Base-by-base conservation (phyloP, 2,329 filamentous ascomycete genomes). In the Drechslerella dactyloides region DNA sequence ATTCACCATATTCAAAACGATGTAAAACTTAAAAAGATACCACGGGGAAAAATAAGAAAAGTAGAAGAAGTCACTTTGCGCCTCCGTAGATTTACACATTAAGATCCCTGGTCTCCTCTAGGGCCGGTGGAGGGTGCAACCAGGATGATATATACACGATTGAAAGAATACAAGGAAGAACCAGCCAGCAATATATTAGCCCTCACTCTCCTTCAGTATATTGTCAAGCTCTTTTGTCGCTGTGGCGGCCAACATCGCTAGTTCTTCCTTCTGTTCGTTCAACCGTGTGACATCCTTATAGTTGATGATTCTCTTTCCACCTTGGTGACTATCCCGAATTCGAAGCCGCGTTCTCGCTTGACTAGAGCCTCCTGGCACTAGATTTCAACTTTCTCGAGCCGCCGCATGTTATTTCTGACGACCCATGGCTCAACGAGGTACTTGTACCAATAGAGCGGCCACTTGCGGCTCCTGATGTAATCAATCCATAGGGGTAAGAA, bases 361-460 rank as follows among this genome's bases (percentile, higher is more conserved):
- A 30, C 2, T 17, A n/a, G n/a, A n/a, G n/a, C n/a, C n/a, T n/a
- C 11, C 3, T 1, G 10, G 15, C 17, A 42, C 42, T 15, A 61
- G 21, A 44, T 54, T 5, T 61, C 30, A 13, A 69, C 27, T 10
- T n/a, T 59, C 7, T 61, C 51, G n/a, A 69, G 46, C 1, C 24
- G 10, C 40, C 17, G 37, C 56, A 69, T 62, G 21, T 33, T 10
- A 1, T 35, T 30, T 10, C 52, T 42, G 2, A 15, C 10, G 13
- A 62, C 55, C 64, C 64, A 69, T 21, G 50, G 7, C 15, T 35
- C 24, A n/a, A 46, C 52, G 10, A 69, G 30, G 24, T 19, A 27
- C 21, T 23, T 51, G n/a, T 51, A n/a, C 7, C 48, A 13, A 1
- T 27, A 27, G 15, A 61, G 17, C 2, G 60, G n/a, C 17, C 2